Percentiles rank a stretch among this genome's conserved stretches.
These are phyloP conservation scores for Cladobotryum protrusum DNA, from an alignment of 2,329 filamentous ascomycete species.

Conservation along the genomic window DNA sequence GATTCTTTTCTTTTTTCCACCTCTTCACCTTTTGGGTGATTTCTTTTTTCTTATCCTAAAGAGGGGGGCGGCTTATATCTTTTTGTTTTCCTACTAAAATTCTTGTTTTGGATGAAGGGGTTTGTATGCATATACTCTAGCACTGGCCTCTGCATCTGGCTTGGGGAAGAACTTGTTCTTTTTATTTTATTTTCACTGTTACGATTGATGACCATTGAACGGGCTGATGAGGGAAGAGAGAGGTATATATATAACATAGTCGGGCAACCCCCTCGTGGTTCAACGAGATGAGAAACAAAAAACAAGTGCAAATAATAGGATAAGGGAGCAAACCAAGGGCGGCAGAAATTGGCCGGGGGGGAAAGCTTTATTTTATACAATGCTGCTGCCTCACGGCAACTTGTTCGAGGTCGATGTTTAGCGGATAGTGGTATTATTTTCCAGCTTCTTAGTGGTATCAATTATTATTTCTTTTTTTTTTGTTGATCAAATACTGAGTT, in stretches of 20 bases:
- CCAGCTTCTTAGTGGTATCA: not conserved
- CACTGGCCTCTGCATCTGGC: not conserved
- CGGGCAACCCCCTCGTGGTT: conserved; percentile 1
- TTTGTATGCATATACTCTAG: not conserved
- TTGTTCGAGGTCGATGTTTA: conserved; percentile 23
- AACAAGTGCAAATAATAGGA: too few relatives aligned
- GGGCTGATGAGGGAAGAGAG: too few relatives aligned
- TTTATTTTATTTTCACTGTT: conserved; percentile 7
- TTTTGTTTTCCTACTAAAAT: not conserved
- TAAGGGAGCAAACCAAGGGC: not conserved
- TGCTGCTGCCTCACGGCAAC: conserved; percentile 45
- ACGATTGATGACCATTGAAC: conserved; percentile 13
- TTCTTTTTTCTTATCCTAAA: not conserved
- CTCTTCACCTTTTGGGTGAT: not conserved
- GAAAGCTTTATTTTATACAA: conserved; percentile 23
- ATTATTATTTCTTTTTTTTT: not conserved
- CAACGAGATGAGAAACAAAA: too few relatives aligned
- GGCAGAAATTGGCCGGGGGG: not conserved
- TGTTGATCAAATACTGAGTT: not conserved
- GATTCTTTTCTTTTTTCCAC: conserved; percentile 2
- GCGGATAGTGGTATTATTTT: conserved; percentile 1
- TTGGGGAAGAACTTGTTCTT: not conserved
- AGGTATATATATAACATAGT: not conserved
- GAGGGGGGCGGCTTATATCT: not conserved
- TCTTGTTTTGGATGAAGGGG: not conserved